Conservation (phyloP, 177 flowering plant genomes). For the Vitis hybrid region DNA sequence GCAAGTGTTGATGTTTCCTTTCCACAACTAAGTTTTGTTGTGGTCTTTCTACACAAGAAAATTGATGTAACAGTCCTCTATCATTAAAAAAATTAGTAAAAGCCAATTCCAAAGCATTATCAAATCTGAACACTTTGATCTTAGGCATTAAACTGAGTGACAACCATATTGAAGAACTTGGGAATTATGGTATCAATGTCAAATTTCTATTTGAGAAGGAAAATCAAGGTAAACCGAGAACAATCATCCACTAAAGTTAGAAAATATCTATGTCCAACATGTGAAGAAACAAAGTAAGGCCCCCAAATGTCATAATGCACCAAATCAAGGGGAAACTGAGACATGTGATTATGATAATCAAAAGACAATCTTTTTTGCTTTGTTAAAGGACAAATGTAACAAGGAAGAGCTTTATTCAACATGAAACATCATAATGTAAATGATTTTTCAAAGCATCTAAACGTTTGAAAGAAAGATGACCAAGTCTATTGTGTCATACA, state of each 20-base stretch:
- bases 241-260: background rate
- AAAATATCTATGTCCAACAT: background rate
- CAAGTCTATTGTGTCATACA: background rate
- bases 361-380: background rate
- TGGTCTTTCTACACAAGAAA: background rate
- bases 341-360: background rate
- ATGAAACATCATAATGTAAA: background rate
- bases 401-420: background rate
- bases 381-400: background rate
- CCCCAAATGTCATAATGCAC: background rate
- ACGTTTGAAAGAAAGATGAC: background rate
- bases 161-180: background rate
- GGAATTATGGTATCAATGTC: background rate
- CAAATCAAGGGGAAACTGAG: background rate
- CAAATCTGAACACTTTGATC: background rate
- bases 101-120: no score
- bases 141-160: background rate
- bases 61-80: background rate
- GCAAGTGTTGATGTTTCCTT: constrained; percentile 9
- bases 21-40: constrained; percentile 1
- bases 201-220: background rate
- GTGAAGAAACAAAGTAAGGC: background rate
- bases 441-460: background rate
- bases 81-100: no score
- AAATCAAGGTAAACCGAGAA: background rate